Conservation (phyloP, 2,329 filamentous ascomycete genomes). For the Penicillium griseofulvum region DNA sequence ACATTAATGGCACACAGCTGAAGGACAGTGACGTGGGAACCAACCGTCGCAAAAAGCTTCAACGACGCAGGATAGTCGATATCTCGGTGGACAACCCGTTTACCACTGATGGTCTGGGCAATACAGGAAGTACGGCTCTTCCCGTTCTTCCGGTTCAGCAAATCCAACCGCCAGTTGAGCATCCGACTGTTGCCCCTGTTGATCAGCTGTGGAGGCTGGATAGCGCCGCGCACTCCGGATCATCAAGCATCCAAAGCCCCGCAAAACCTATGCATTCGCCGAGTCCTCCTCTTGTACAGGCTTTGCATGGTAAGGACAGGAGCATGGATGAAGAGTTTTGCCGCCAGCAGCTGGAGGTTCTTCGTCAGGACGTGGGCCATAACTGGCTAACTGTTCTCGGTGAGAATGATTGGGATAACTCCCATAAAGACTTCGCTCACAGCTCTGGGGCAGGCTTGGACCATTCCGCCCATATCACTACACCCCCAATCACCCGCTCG, state of each 20-base stretch:
- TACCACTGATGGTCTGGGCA: constrained; percentile 30
- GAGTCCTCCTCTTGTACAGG: constrained; percentile 24
- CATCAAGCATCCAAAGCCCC: constrained; percentile 23
- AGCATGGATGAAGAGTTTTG: constrained; percentile 69
- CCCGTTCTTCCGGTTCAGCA: constrained; percentile 31
- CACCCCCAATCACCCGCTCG: constrained; percentile 35
- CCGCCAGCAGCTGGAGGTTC: constrained; percentile 79
- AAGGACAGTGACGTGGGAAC: constrained; percentile 34
- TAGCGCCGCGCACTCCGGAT: constrained; percentile 29
- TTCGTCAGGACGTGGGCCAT: constrained; percentile 80
- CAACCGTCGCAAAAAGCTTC: constrained; percentile 48
- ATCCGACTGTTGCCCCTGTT: constrained; percentile 23
- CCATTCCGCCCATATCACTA: constrained; percentile 31
- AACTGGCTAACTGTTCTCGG: constrained; percentile 83
- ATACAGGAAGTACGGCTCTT: constrained; percentile 28
- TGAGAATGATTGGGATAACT: constrained; percentile 63
- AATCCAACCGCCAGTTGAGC: constrained; percentile 29
- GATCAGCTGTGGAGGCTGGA: constrained; percentile 34
- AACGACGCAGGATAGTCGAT: constrained; percentile 58
- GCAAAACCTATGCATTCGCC: constrained; percentile 18
- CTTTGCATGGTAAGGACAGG: constrained; percentile 32
- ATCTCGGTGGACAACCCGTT: constrained; percentile 48
- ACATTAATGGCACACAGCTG: constrained; percentile 10
- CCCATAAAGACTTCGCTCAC: constrained; percentile 32
- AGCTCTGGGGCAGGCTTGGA: constrained; percentile 33